Evolutionary conservation across 192 early-diverging fungal genomes (phyloP), one percentile per base, ranked within the genome.

Genomic region (Linnemannia schmuckeri): DNA sequence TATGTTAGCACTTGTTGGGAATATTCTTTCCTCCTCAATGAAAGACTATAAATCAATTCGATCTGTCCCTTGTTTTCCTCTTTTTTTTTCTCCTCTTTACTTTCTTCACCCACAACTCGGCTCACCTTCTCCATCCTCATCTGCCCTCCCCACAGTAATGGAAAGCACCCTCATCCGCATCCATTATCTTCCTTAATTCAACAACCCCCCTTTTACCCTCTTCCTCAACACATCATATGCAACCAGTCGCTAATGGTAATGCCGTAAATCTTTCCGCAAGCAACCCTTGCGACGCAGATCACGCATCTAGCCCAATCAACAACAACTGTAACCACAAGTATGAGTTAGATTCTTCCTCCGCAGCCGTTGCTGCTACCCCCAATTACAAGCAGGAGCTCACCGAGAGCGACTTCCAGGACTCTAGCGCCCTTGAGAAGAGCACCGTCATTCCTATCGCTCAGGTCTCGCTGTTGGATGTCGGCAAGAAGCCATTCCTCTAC

Each of bases 251-350:
- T 42, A 30, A 77, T 82, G 70, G 72, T 33, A 77, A 78, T 20
- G 82, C 76, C 82, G 82, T 83, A 83, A 83, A 78, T 83, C 82
- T 83, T 83, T 78, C 82, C 82, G 76, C 82, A 83, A 78, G 70
- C 40, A 35, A 73, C 61, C 70, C 71, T 83, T 83, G 82, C 76
- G 82, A 83, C 76, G 82, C 76, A 83, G 82, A 83, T 83, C 82
- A 42, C 68, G 76, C 82, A 70, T 18, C 55, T 41, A 46, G 22
- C 38, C 22, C 73, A 52, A 68, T 9, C 42, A 27, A 20, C 63
- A 41, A 0, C 47, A 20, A 54, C 47, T 4, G 6, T 6, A 35
- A 24, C 52, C 0, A 38, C 27, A 57, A 49, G 4, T 33, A 33
- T 70, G 46, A 52, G 38, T 41, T 41, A 4, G n/a, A 35, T 9